Conservation (phyloP, 2,329 filamentous ascomycete species). For the Stemphylium lycopersici region DNA sequence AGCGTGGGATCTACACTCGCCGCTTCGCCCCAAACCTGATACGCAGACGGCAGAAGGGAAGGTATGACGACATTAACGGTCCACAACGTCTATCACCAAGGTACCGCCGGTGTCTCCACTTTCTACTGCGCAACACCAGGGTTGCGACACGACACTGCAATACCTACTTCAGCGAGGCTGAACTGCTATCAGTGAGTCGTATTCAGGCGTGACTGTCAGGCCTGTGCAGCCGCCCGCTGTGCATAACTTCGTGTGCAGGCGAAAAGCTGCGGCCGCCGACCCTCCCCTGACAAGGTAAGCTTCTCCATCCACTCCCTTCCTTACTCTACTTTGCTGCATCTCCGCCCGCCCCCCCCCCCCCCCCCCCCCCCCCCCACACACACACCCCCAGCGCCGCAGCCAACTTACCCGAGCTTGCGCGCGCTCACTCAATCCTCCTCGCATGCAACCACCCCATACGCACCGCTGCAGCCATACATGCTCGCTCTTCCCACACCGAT, state of each 20-base stretch:
- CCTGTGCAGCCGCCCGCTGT: constrained; percentile 12
- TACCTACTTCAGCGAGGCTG: constrained; percentile 4
- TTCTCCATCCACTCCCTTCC: no score
- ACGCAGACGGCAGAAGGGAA: constrained; percentile 4
- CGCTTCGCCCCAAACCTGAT: constrained; percentile 8
- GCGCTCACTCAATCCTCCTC: no score
- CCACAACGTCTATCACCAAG: constrained; percentile 16
- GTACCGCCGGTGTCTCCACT: not conserved
- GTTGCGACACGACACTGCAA: not conserved
- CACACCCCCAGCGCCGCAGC: not conserved
- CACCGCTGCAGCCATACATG: not conserved
- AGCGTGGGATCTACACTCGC: constrained; percentile 8
- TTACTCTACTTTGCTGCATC: no score
- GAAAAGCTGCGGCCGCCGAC: no score
- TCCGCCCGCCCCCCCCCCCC: constrained; percentile 9
- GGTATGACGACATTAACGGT: constrained; percentile 16
- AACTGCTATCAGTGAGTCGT: not conserved
- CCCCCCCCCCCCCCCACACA: no score
- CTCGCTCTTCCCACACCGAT: not conserved
- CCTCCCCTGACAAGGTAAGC: no score
- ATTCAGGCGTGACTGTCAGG: no score
- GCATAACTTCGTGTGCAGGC: constrained; percentile 28
- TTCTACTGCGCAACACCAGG: not conserved
- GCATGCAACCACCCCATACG: not conserved
- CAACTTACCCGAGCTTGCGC: no score